Percentiles rank a stretch among this genome's conserved stretches.
Evolutionary conservation across 306 rosid species (phyloP).

Genomic region (Pyrus pyrifolia): DNA sequence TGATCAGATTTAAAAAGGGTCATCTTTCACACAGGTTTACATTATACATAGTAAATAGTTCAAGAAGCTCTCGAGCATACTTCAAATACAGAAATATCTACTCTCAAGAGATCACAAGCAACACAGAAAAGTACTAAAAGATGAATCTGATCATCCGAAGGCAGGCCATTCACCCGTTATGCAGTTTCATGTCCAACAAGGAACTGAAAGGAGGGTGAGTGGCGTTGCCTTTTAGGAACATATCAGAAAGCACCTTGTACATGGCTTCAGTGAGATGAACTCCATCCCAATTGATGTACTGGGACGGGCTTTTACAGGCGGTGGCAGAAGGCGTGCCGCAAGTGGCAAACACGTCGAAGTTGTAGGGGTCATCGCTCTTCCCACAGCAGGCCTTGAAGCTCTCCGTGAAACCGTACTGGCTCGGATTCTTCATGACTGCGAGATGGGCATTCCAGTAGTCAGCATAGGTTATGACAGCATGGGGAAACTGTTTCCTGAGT

Average conservation of each 20-base stretch:
- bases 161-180: constrained; percentile 24
- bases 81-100: not conserved
- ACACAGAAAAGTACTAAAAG: not conserved
- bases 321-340: constrained; percentile 61
- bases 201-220: constrained; percentile 58
- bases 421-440: constrained; percentile 47
- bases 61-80: not conserved
- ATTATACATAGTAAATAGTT: not conserved
- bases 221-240: constrained; percentile 63
- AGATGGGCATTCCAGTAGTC: constrained; percentile 76
- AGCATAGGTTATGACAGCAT: constrained; percentile 54
- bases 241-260: constrained; percentile 61
- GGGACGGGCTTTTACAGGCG: constrained; percentile 48
- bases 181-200: constrained; percentile 51
- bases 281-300: constrained; percentile 90
- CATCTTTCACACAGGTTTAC: not conserved
- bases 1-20: not conserved
- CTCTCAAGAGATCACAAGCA: not conserved
- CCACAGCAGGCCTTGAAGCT: constrained; percentile 73
- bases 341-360: constrained; percentile 36
- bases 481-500: constrained; percentile 53
- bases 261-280: constrained; percentile 95
- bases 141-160: not conserved
- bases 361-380: constrained; percentile 47
- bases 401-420: constrained; percentile 54